Evolutionary conservation across 2,329 filamentous ascomycete species (phyloP).

Genomic region (Colletotrichum lini): DNA sequence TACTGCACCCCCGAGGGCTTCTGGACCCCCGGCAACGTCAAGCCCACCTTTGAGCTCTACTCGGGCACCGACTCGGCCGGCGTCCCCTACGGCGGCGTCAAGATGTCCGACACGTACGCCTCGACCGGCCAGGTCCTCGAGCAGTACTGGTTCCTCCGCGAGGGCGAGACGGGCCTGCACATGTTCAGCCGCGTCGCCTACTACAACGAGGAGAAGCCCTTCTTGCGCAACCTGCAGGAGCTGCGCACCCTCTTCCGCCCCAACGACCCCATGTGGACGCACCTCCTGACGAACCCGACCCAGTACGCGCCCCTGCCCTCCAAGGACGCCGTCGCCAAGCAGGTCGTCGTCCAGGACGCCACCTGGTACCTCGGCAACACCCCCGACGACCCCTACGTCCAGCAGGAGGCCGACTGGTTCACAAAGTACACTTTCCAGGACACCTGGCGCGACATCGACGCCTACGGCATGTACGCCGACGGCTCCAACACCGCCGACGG

Average conservation of each 20-base stretch:
- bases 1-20: slow-evolving; percentile 70
- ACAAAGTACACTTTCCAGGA: slow-evolving; percentile 74
- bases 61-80: slow-evolving; percentile 64
- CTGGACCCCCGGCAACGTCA: slow-evolving; percentile 67
- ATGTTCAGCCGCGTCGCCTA: slow-evolving; percentile 70
- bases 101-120: slow-evolving; percentile 70
- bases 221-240: slow-evolving; percentile 70
- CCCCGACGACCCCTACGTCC: slow-evolving; percentile 66
- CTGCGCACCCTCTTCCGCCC: slow-evolving; percentile 71
- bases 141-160: slow-evolving; percentile 75
- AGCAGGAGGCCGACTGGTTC: slow-evolving; percentile 69
- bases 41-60: slow-evolving; percentile 65
- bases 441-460: slow-evolving; percentile 68
- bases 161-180: slow-evolving; percentile 72
- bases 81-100: slow-evolving; percentile 66
- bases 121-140: slow-evolving; percentile 69
- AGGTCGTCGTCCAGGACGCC: slow-evolving; percentile 70
- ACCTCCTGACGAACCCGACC: slow-evolving; percentile 67
- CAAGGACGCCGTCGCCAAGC: slow-evolving; percentile 54
- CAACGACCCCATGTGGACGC: slow-evolving; percentile 70
- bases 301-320: slow-evolving; percentile 68
- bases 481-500: slow-evolving; percentile 59
- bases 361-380: slow-evolving; percentile 71
- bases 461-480: slow-evolving; percentile 62
- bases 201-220: slow-evolving; percentile 66